Base-by-base conservation (phyloP, 768 basidiomycete genomes). In the Pisolithus marmoratus region DNA sequence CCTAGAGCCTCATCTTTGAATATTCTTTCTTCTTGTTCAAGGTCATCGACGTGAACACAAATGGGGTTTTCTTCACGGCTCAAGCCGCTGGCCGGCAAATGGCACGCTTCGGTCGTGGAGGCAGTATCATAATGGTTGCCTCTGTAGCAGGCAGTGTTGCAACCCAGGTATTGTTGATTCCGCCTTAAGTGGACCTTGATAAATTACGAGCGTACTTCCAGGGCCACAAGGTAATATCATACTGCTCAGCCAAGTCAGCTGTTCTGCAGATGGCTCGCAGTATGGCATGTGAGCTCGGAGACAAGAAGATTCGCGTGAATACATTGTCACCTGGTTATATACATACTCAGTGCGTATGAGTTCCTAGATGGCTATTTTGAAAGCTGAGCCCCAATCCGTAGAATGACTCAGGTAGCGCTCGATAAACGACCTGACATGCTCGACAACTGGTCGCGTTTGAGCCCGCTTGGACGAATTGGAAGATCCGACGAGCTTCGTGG, bases 211-310 rank as follows among this genome's bases (percentile, higher is more conserved):
- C 54, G 15, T 49, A 17, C n/a, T 27, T 7, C 24, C 55, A 86
- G 87, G 85, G 81, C 56, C 84, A 87, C 58, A 78, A 81, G 1
- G 87, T 84, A 85, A 77, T 83, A 48, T 79, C 84, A n/a, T 90
- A 89, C 69, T 88, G 88, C 68, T 75, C 79, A 44, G 85, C 83
- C 70, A 90, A 90, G 67, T 80, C 83, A 1, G 87, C 82, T 5
- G 85, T 90, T 15, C 68, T 89, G 38, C 87, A 90, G 67, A 87
- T 88, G 85, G 82, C 74, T 5, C 79, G 88, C 40, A 87, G 84
- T 63, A 84, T 90, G 85, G 87, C 87, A 4, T 88, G 85, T 60
- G 87, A 90, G 61, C 75, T 90, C 2, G 88, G 85, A 2, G 68
- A 61, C 29, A 71, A 81, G 63, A 69, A 74, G 2, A 88, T 90